Evolutionary conservation across 257 asterid genomes (phyloP).

Genomic region (Nicotiana otophora): DNA sequence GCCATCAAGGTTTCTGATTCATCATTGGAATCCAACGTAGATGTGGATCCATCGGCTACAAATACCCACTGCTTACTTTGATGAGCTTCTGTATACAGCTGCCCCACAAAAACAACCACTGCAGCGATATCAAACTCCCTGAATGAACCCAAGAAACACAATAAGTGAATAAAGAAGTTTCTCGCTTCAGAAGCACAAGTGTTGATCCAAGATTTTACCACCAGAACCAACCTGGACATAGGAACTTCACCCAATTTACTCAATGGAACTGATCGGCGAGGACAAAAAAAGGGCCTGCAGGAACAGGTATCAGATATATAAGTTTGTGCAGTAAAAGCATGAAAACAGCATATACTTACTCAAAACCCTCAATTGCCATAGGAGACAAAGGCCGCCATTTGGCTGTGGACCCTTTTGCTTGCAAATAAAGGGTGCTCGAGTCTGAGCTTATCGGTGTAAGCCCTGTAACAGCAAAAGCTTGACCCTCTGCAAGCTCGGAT

Average conservation of each 20-base stretch:
- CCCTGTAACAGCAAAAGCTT: slow-evolving; percentile 69
- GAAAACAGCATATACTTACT: slow-evolving; percentile 41
- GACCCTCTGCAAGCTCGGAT: slow-evolving; percentile 70
- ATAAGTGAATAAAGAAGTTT: slow-evolving; percentile 16
- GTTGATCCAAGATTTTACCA: slow-evolving; percentile 11
- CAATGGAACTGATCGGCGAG: slow-evolving; percentile 63
- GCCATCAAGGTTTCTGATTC: slow-evolving; percentile 61
- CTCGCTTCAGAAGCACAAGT: slow-evolving; percentile 8
- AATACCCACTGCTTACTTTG: slow-evolving; percentile 91
- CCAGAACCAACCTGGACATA: slow-evolving; percentile 53
- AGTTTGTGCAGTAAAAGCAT: background rate
- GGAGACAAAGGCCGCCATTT: slow-evolving; percentile 70
- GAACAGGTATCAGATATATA: slow-evolving; percentile 12
- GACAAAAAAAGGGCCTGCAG: slow-evolving; percentile 68
- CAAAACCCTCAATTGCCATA: slow-evolving; percentile 33
- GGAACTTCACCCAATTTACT: slow-evolving; percentile 70
- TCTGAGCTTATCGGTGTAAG: slow-evolving; percentile 68
- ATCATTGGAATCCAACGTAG: slow-evolving; percentile 26
- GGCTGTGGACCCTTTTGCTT: slow-evolving; percentile 62
- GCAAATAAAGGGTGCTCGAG: slow-evolving; percentile 70
- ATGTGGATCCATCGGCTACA: slow-evolving; percentile 64
- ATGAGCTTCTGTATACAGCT: slow-evolving; percentile 50
- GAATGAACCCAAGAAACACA: slow-evolving; percentile 26
- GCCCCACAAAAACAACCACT: slow-evolving; percentile 70
- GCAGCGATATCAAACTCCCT: slow-evolving; percentile 95